phyloP scores from a whole-genome alignment of 2,329 filamentous ascomycete genomes.

The Fusarium sambucinum region DNA sequence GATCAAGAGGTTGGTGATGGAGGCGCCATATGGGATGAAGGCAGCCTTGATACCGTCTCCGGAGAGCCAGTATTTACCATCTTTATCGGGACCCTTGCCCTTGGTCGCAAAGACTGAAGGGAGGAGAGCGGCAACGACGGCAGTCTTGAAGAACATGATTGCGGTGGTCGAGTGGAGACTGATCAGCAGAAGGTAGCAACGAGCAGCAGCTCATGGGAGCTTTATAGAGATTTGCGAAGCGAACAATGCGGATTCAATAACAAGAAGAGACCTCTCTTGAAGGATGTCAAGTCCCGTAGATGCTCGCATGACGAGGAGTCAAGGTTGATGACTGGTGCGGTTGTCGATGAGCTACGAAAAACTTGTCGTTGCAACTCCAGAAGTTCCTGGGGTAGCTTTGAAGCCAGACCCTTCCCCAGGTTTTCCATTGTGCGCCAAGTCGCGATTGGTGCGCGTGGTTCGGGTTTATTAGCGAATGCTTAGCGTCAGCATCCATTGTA shows the following conservation, averaged over 20 bases:
- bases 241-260: slow-evolving; percentile 3
- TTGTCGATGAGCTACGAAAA: slow-evolving; percentile 13
- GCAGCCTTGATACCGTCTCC: slow-evolving; percentile 74
- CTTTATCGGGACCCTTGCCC: slow-evolving; percentile 60
- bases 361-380: slow-evolving; percentile 19
- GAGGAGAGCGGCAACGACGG: slow-evolving; percentile 32
- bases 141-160: slow-evolving; percentile 38
- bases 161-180: slow-evolving; percentile 16
- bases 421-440: slow-evolving; percentile 19
- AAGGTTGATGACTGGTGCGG: slow-evolving; percentile 36
- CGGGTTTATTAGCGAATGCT: slow-evolving; percentile 26
- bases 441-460: slow-evolving; percentile 35
- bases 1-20: slow-evolving; percentile 77
- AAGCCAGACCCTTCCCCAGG: slow-evolving; percentile 39
- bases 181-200: neutral
- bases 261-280: slow-evolving; percentile 10
- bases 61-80: slow-evolving; percentile 79
- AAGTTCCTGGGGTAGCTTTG: slow-evolving; percentile 21
- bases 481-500: slow-evolving; percentile 17
- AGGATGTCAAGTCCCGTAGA: slow-evolving; percentile 5
- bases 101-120: slow-evolving; percentile 31
- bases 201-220: neutral
- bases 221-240: slow-evolving; percentile 30
- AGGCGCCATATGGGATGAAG: slow-evolving; percentile 81
- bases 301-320: slow-evolving; percentile 25